Conservation (phyloP, 768 basidiomycete species). For the Collybia mongolica region DNA sequence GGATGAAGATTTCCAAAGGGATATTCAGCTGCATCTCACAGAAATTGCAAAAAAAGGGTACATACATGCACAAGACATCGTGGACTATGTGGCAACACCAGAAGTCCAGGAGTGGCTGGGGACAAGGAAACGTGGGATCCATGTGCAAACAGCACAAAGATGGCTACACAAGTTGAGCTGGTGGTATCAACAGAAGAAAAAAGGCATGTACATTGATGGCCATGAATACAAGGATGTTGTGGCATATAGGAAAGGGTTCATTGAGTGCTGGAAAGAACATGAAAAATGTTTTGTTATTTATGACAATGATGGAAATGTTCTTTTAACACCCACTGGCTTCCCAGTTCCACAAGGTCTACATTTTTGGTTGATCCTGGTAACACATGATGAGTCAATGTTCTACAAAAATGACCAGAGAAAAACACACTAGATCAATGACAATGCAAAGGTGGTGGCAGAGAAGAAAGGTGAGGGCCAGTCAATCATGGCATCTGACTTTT, state of each 20-base stretch:
- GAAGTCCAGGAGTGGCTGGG: slow-evolving; percentile 18
- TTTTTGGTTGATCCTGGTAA: not conserved
- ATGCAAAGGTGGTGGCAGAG: not conserved
- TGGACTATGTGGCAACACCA: slow-evolving; percentile 22
- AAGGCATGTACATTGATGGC: not conserved
- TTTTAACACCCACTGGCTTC: not conserved
- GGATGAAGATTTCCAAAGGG: slow-evolving; percentile 27
- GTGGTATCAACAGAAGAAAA: slow-evolving; percentile 17
- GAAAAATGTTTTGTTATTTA: not conserved
- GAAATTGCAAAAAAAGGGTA: slow-evolving; percentile 21
- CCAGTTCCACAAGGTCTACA: not conserved
- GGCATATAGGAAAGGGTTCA: not conserved
- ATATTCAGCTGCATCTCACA: slow-evolving; percentile 26
- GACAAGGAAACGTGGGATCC: slow-evolving; percentile 12
- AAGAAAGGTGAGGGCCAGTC: slow-evolving; percentile 3
- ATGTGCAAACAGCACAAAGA: slow-evolving; percentile 19
- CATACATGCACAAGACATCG: slow-evolving; percentile 26
- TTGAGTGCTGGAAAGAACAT: not conserved
- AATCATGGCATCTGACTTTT: slow-evolving; percentile 5
- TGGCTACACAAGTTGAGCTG: slow-evolving; percentile 32
- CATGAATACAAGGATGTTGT: not conserved
- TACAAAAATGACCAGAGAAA: slow-evolving; percentile 1
- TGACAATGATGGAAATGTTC: slow-evolving; percentile 1
- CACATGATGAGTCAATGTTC: slow-evolving; percentile 2
- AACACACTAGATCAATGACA: not conserved